Conservation (phyloP, 805 yeast genomes). For the Saccharomycopsis microspora region DNA sequence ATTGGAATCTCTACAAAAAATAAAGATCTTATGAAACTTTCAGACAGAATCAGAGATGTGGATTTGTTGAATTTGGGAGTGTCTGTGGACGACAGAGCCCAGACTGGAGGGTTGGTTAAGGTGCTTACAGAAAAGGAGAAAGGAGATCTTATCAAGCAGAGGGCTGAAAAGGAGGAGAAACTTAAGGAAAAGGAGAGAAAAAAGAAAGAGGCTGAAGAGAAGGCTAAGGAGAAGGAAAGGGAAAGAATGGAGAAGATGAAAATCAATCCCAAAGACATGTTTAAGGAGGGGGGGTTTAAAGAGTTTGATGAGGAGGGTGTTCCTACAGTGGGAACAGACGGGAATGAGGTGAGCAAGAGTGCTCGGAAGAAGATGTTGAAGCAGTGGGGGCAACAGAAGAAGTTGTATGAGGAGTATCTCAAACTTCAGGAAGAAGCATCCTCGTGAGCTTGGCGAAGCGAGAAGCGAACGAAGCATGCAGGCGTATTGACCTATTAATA, state of each 20-base stretch:
- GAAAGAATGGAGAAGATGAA: slow-evolving; percentile 59
- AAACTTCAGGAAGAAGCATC: neutral
- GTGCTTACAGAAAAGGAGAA: slow-evolving; percentile 63
- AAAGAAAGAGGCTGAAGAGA: slow-evolving; percentile 42
- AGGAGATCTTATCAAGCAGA: slow-evolving; percentile 43
- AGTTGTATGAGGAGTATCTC: slow-evolving; percentile 59
- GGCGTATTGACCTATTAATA: too few species aligned
- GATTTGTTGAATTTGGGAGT: slow-evolving; percentile 70
- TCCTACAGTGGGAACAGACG: slow-evolving; percentile 65
- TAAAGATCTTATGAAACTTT: slow-evolving; percentile 46
- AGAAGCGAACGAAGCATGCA: neutral
- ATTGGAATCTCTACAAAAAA: slow-evolving; percentile 55
- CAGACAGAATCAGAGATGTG: slow-evolving; percentile 63
- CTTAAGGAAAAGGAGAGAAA: slow-evolving; percentile 47
- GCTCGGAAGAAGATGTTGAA: slow-evolving; percentile 73
- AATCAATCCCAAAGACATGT: slow-evolving; percentile 61
- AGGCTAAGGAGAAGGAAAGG: slow-evolving; percentile 49
- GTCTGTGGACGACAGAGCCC: slow-evolving; percentile 78
- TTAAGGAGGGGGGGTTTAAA: slow-evolving; percentile 42
- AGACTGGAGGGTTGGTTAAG: slow-evolving; percentile 66
- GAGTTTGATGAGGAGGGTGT: slow-evolving; percentile 83
- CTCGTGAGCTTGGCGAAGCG: neutral
- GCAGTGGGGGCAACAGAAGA: slow-evolving; percentile 69
- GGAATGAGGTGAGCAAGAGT: slow-evolving; percentile 80
- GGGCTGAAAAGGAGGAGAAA: slow-evolving; percentile 30